Evolutionary conservation across 2,329 filamentous ascomycete species (phyloP), one percentile per base, ranked within the genome.

Genomic region (Pseudocercospora ulei): DNA sequence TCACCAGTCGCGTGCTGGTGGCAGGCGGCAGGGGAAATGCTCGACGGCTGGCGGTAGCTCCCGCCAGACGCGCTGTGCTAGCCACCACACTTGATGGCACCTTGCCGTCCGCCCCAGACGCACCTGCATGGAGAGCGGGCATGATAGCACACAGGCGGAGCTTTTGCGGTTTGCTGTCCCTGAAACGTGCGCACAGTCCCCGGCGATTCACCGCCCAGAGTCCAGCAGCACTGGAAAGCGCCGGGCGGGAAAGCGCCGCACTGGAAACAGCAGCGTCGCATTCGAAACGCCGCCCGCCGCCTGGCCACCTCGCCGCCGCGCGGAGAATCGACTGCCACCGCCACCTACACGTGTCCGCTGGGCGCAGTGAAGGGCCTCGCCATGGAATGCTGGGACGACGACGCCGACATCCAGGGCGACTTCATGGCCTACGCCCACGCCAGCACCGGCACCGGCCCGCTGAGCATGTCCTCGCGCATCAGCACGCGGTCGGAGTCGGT

Each of bases 381-480:
- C 31, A 71, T 87, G 48, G 83, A 88, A 62, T 78, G 75, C 61
- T 90, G 68, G 68, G 68, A 71, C 59, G 65, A 70, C 50, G 65
- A 67, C 41, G 59, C 54, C 52, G 68, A 71, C 56, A 67, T 71
- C 43, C 58, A 68, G 44, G 65, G 82, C 75, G 81, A 87, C 56
- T 77, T 87, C 56, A 42, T 52, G 26, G 41, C 51, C 30, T 52
- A 53, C 20, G 51, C 48, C 24, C 50, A 44, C 42, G 60, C 82
- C 61, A 78, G 84, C 54, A 66, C 79, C 50, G 75, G 82, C 54
- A 78, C 81, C 12, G 71, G 72, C 38, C 78, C 82, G 69, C 82
- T 62, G 63, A 81, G 49, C 11, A 76, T 81, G 39, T 94, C 87
- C 1, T 93, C 83, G 42, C 80, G 83, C 52, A 75, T 85, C 54